These are phyloP conservation scores for Jatropha podagrica DNA, from an alignment of 441 rosid species.

Conservation along the genomic window DNA sequence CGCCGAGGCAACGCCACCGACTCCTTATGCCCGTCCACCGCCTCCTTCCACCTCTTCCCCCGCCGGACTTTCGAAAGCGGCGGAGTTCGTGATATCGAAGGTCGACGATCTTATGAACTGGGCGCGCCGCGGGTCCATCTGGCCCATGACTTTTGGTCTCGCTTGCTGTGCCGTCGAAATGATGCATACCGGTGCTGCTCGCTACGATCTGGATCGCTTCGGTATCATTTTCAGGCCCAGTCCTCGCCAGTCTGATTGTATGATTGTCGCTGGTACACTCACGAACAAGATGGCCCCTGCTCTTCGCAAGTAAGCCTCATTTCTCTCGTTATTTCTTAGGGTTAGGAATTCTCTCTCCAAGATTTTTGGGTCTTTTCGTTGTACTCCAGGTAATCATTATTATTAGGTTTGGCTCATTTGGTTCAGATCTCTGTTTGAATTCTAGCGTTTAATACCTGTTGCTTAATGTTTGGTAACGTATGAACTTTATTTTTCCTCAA, in stretches of 20 bases:
- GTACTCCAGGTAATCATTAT: neutral
- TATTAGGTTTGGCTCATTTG: neutral
- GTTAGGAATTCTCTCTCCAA: neutral
- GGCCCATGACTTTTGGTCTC: slow-evolving; percentile 99
- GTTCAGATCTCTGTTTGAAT: slow-evolving; percentile 3
- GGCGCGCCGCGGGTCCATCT: slow-evolving; percentile 92
- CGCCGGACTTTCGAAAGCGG: slow-evolving; percentile 74
- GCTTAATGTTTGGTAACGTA: neutral
- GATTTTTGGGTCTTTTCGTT: neutral
- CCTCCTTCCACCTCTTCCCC: slow-evolving; percentile 56
- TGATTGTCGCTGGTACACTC: slow-evolving; percentile 98
- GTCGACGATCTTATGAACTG: slow-evolving; percentile 93
- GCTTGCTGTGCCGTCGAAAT: slow-evolving; percentile 99
- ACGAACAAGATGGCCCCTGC: slow-evolving; percentile 99
- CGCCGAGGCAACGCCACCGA: slow-evolving; percentile 44
- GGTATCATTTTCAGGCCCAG: slow-evolving; percentile 95
- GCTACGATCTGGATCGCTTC: slow-evolving; percentile 96
- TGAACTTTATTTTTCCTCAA: neutral
- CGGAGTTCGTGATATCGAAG: slow-evolving; percentile 91
- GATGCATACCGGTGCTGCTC: slow-evolving; percentile 98
- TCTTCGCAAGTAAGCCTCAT: slow-evolving; percentile 71
- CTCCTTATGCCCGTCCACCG: slow-evolving; percentile 59
- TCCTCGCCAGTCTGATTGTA: slow-evolving; percentile 97
- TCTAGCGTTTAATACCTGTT: neutral
- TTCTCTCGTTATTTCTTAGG: slow-evolving; percentile 1